Evolutionary conservation across 768 basidiomycete species (phyloP).

Genomic region (Trametopsis cervina): DNA sequence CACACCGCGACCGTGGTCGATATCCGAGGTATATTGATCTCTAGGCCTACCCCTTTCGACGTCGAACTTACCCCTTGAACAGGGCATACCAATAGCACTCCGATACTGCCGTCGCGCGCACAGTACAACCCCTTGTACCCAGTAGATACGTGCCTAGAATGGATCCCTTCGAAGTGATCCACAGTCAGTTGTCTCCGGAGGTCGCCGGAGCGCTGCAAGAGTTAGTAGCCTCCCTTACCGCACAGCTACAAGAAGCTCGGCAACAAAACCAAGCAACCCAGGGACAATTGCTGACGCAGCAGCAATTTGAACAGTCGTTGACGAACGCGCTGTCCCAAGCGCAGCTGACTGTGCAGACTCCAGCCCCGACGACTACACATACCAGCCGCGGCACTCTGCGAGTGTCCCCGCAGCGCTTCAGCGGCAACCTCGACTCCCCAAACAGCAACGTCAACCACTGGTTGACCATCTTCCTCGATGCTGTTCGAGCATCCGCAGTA

Average conservation of each 20-base stretch:
- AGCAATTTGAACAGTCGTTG: not conserved
- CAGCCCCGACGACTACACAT: not conserved
- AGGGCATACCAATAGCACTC: not conserved
- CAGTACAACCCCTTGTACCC: not conserved
- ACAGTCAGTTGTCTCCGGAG: not conserved
- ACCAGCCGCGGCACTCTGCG: not conserved
- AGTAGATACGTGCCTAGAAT: not conserved
- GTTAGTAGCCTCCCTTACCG: not conserved
- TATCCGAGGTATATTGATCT: not conserved
- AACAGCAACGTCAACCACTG: not conserved
- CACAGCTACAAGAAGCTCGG: not conserved
- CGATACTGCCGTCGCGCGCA: not conserved
- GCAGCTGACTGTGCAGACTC: not conserved
- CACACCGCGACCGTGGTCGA: not conserved
- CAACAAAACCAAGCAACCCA: not conserved
- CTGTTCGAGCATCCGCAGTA: not conserved
- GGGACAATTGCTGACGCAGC: not conserved
- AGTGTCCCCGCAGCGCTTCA: not conserved
- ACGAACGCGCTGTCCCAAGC: not conserved
- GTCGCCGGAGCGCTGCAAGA: not conserved
- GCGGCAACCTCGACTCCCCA: not conserved
- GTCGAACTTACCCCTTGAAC: not conserved
- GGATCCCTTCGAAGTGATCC: not conserved
- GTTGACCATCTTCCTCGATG: not conserved
- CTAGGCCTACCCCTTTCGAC: not conserved